Evolutionary conservation across 129 eudicot genomes (phyloP), one percentile per base, ranked within the genome.

Genomic region (Solidago caesia): DNA sequence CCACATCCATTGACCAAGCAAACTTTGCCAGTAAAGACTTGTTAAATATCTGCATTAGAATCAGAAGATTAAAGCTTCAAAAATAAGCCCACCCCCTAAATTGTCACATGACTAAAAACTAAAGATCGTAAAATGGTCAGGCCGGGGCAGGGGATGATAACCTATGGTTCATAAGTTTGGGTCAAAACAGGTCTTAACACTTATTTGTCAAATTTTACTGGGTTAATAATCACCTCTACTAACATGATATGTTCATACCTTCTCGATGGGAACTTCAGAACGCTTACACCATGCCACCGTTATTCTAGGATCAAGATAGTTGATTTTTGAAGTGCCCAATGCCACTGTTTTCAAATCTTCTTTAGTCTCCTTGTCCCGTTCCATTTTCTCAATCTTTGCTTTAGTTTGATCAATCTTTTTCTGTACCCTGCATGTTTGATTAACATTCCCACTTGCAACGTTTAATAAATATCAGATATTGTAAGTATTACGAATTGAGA

Each of bases 241-340:
- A n/a, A 58, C 64, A 58, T 14, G 7, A 56, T n/a, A 39, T 39
- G 68, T n/a, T 39, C 47, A 69, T 58, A 94, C 99, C 97, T 95
- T 95, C 75, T 95, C 99, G 5, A 95, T 95, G 68, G 99, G 99
- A 68, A 95, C 99, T 82, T 95, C 99, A 15, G 84, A 68, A 70
- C 99, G 92, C 84, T 95, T 95, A 77, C 99, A 95, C 99, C 99
- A 95, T 44, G 99, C 99, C 39, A 95, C 99, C 0, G 99, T 95
- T 77, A 95, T 95, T 84, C 99, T 82, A 57, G 99, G 99, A 83
- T 95, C 99, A 70, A 87, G 90, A 66, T 95, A 95, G 79, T 95
- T 95, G 45, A 95, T 91, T 83, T 89, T 95, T 74, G 99, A 95
- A 44, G 99, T 95, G 42, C 99, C 99, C 85, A 95, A 80, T 2